phyloP scores from a whole-genome alignment of 805 yeast genomes.

The Candida broadrunensis region DNA sequence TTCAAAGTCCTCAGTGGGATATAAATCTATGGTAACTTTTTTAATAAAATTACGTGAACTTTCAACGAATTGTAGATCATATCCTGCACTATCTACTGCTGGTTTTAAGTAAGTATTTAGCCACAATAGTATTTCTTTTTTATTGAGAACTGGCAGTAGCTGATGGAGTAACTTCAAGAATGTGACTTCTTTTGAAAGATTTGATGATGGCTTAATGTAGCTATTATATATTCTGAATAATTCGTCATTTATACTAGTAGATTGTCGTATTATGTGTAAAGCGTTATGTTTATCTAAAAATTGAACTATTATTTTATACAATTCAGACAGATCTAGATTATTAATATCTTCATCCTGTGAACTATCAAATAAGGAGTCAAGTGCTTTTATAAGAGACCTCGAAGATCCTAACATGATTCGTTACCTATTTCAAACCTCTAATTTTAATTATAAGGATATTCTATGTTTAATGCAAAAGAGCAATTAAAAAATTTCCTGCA shows the following conservation, averaged over 20 bases:
- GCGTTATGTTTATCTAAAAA: conserved; percentile 33
- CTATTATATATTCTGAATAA: conserved; percentile 31
- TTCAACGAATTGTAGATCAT: conserved; percentile 33
- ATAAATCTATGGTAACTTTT: conserved; percentile 13
- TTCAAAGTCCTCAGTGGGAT: conserved; percentile 17
- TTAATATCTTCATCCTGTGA: conserved; percentile 13
- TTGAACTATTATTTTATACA: conserved; percentile 12
- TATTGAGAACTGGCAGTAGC: conserved; percentile 28
- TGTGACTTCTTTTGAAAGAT: conserved; percentile 28
- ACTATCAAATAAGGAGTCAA: conserved; percentile 20
- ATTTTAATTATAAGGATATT: too few species aligned
- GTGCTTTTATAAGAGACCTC: conserved; percentile 21
- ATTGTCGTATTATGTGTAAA: conserved; percentile 21
- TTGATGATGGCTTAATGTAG: conserved; percentile 23
- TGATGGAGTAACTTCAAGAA: conserved; percentile 38
- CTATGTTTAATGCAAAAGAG: too few species aligned
- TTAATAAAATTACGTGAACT: conserved; percentile 26
- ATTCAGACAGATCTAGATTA: conserved; percentile 8
- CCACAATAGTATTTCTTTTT: conserved; percentile 45
- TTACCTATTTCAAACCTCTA: too few species aligned
- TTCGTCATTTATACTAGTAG: conserved; percentile 31
- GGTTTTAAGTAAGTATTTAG: conserved; percentile 44
- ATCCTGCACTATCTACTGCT: conserved; percentile 60
- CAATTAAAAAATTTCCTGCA: too few species aligned
- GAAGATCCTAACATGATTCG: conserved; percentile 19